Evolutionary conservation across 2,329 filamentous ascomycete species (phyloP).

Genomic region (Colletotrichum acutatum): DNA sequence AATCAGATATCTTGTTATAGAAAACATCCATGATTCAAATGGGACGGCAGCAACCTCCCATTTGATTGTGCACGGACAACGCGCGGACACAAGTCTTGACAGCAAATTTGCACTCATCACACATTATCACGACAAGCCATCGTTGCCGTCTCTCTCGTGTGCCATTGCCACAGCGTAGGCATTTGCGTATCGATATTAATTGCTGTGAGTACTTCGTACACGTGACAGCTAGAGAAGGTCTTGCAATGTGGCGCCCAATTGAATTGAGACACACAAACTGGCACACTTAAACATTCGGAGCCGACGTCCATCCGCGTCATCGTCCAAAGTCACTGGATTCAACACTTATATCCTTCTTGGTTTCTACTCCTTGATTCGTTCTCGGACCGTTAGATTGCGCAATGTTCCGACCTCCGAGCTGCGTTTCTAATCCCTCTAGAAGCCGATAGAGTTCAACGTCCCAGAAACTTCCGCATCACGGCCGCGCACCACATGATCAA

Average conservation of each 20-base stretch:
- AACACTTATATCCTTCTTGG: neutral
- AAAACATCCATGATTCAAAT: neutral
- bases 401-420: neutral
- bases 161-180: too few relatives aligned
- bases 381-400: neutral
- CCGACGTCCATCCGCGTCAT: neutral
- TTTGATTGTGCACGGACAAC: neutral
- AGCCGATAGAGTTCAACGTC: neutral
- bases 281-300: neutral
- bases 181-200: neutral
- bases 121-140: too few relatives aligned
- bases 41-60: neutral
- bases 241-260: neutral
- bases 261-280: neutral
- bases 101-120: neutral
- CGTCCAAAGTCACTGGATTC: constrained; percentile 4
- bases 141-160: too few relatives aligned
- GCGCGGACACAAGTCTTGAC: neutral
- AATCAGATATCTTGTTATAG: neutral
- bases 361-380: neutral
- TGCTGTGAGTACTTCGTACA: neutral
- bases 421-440: neutral
- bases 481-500: neutral
- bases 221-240: neutral
- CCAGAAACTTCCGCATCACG: neutral